A percentile compares a stretch with the other conserved stretches of the same genome.
These are phyloP conservation scores for Misopates orontium DNA, from an alignment of 257 asterid genomes.

Conservation along the genomic window DNA sequence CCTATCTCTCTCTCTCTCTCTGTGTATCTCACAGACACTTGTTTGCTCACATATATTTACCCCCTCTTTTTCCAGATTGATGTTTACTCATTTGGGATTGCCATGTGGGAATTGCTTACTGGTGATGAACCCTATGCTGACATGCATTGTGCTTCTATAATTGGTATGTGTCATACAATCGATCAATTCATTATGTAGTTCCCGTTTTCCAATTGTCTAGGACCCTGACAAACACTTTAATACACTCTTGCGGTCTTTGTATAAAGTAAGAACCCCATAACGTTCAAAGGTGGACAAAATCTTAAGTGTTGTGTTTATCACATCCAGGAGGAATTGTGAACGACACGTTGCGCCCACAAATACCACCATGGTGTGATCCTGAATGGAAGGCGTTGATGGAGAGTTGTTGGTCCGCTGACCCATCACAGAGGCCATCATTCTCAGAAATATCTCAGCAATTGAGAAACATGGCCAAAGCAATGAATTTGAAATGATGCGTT, in stretches of 20 bases:
- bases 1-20: background rate
- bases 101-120: conserved; percentile 98
- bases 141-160: conserved; percentile 93
- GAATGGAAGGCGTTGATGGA: conserved; percentile 98
- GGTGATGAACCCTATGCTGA: conserved; percentile 98
- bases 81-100: conserved; percentile 92
- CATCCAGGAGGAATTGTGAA: conserved; percentile 96
- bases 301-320: too few species aligned
- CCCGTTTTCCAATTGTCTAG: too few species aligned
- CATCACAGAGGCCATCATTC: conserved; percentile 78
- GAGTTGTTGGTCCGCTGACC: conserved; percentile 81
- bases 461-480: conserved; percentile 92
- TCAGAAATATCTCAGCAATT: conserved; percentile 85
- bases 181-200: too few species aligned
- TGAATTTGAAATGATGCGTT: conserved; percentile 72
- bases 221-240: too few species aligned
- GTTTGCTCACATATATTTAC: too few species aligned
- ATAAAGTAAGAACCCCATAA: too few species aligned
- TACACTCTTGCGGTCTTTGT: too few species aligned
- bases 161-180: conserved; percentile 49
- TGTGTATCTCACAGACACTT: too few species aligned
- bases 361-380: conserved; percentile 97
- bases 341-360: conserved; percentile 86
- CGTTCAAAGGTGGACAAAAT: too few species aligned
- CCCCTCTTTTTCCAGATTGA: conserved; percentile 58